Base-by-base conservation (phyloP, 2,329 filamentous ascomycete species). In the Erysiphe pulchra region DNA sequence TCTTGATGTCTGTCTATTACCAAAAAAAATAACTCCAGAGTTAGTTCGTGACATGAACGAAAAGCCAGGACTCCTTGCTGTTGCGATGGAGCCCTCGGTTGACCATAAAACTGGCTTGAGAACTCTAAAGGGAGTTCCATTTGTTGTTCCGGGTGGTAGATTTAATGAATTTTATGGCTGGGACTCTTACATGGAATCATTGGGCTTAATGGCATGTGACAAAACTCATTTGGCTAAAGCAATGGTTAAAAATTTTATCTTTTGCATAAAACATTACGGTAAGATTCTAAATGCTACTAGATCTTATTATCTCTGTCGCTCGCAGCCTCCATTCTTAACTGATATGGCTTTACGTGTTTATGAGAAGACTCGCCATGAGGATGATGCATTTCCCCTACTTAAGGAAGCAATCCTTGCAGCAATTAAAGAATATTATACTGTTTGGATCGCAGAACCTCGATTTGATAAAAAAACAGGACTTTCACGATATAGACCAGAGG, bases 131-230 rank as follows among this genome's bases (percentile, higher is more conserved):
- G 90, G 90, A 2, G 68, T 92, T 48, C 87, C 90, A 0, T 98
- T 95, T 55, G 85, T 95, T n/a, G 90, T 98, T 2, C 90, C 90
- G 0, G 90, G 90, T 48, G 90, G 90, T 20, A 75, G 90, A 30
- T 98, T 98, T 75, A 98, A 98, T 62, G 90, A 98, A 61, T 64
- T 98, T 18, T 98, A 98, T 59, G 87, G 87, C 42, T 98, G 90
- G 90, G 90, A 98, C 62, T 94, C 85, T 60, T 98, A 95, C 66
- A 95, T 98, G 85, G 83, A 87, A 60, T 90, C 87, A 5, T 68
- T 95, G 2, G 90, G 90, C 16, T 69, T 98, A 48, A 66, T 95
- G 48, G 74, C 84, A 54, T 84, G 87, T 57, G 81, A 90, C 58
- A 77, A 82, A 48, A 75, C 84, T 18, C 76, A 94, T 55, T 65